A percentile compares a stretch with the other conserved stretches of the same genome.
phyloP scores from a whole-genome alignment of 257 asterid species.

The Solanum bulbocastanum region DNA sequence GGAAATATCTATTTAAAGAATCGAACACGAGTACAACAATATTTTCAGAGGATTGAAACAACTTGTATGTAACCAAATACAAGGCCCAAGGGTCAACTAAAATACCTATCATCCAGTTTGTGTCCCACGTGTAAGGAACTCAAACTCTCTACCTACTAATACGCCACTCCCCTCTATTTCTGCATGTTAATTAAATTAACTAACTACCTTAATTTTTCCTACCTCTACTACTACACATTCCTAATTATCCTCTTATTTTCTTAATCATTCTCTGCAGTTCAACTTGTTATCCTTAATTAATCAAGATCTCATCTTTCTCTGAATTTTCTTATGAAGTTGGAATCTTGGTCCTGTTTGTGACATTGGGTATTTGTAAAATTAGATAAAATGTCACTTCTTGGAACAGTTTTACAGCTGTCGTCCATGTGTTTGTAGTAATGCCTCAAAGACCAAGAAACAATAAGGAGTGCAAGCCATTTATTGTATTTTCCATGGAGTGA shows the following conservation, averaged over 20 bases:
- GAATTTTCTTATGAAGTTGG: neutral
- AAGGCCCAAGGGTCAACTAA: neutral
- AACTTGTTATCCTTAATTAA: neutral
- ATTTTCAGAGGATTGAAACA: neutral
- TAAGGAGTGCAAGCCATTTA: neutral
- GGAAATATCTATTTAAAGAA: neutral
- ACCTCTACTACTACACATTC: neutral
- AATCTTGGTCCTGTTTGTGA: constrained; percentile 13
- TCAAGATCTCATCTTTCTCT: neutral
- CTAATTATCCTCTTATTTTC: neutral
- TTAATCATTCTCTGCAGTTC: neutral
- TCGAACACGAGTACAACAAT: neutral
- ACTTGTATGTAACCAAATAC: neutral
- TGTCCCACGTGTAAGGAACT: constrained; percentile 14
- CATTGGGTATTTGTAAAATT: neutral
- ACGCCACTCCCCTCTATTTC: constrained; percentile 9
- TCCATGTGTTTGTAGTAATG: constrained; percentile 10
- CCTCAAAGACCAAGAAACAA: neutral
- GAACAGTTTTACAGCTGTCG: constrained; percentile 12
- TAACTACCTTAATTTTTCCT: neutral
- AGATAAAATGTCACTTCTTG: constrained; percentile 1
- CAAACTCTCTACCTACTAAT: constrained; percentile 14
- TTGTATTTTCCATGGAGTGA: constrained; percentile 12
- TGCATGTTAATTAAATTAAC: neutral
- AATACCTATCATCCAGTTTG: neutral